phyloP scores from a whole-genome alignment of 108 stramenopile genomes.

The Cylindrotheca closterium region DNA sequence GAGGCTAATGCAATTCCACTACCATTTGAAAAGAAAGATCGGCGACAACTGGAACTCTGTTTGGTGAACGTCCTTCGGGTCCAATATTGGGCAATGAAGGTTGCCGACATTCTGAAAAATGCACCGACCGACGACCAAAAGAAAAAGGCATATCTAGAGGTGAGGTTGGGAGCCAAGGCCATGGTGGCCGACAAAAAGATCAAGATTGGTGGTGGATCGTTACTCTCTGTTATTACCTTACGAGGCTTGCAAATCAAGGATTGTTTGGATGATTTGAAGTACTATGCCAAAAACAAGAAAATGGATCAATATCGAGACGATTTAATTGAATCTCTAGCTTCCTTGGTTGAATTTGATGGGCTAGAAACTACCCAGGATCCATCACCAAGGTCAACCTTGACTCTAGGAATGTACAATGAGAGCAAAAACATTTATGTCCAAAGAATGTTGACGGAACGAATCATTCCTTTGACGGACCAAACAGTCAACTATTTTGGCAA shows the following conservation, averaged over 20 bases:
- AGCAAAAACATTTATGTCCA: slow-evolving; percentile 62
- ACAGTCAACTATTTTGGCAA: slow-evolving; percentile 23
- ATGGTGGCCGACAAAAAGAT: slow-evolving; percentile 53
- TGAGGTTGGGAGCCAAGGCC: slow-evolving; percentile 77
- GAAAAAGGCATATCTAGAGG: slow-evolving; percentile 68
- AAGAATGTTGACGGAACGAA: slow-evolving; percentile 61
- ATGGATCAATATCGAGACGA: slow-evolving; percentile 16
- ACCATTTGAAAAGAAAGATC: slow-evolving; percentile 19
- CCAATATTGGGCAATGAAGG: slow-evolving; percentile 58
- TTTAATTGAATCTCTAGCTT: slow-evolving; percentile 63
- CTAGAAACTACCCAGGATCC: slow-evolving; percentile 74
- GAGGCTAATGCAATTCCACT: slow-evolving; percentile 10
- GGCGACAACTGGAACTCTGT: slow-evolving; percentile 70
- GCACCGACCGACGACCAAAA: slow-evolving; percentile 2
- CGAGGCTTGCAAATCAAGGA: slow-evolving; percentile 53
- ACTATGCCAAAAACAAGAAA: slow-evolving; percentile 33
- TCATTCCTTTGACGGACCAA: slow-evolving; percentile 42
- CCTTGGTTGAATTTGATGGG: slow-evolving; percentile 85
- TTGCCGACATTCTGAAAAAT: slow-evolving; percentile 32
- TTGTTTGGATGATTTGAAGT: slow-evolving; percentile 59
- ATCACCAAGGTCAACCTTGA: slow-evolving; percentile 75
- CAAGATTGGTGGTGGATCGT: slow-evolving; percentile 63
- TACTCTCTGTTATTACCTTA: slow-evolving; percentile 44
- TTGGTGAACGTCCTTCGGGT: slow-evolving; percentile 61
- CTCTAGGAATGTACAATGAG: slow-evolving; percentile 53